Evolutionary conservation across 1,284 basidiomycete genomes (phyloP), one percentile per base, ranked within the genome.

Genomic region (Athelia psychrophila): DNA sequence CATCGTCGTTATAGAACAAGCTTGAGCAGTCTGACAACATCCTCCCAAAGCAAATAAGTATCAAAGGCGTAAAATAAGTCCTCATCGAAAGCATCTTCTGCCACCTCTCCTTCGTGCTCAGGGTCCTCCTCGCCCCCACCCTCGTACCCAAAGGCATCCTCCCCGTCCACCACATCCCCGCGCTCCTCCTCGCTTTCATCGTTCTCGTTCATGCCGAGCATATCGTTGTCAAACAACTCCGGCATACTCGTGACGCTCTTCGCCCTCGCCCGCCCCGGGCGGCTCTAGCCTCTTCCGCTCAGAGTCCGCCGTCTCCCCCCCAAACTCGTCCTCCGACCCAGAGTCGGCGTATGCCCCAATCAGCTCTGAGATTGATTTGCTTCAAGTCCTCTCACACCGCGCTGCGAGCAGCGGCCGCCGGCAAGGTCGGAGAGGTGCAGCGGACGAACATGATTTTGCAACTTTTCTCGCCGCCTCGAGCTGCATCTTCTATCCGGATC

Each of bases 201-300:
- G n/a, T 72, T 73, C 13, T 78, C 77, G 33, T 80, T 75, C 52
- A 78, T 66, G n/a, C 72, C 81, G 56, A 81, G 75, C 64, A 78
- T 69, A 47, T 83, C 73, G 56, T 73, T 71, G 27, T 72, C 81
- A 53, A 93, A 62, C 52, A 88, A 81, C 23, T 92, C 92, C 13
- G 92, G 92, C 88, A 94, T 93, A 60, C 88, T 92, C 32, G 81
- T 80, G 68, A 86, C 77, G 57, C 86, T 87, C 61, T 79, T 75
- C 51, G 80, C 74, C 57, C 84, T 71, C 47, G 64, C 58, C 51
- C 79, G 63, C 57, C 70, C 68, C 27, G n/a, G n/a, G 53, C 72
- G 64, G 48, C 63, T 60, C n/a, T n/a, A n/a, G n/a, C n/a, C n/a
- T n/a, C 54, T 69, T 70, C 50, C 70, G 64, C 56, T 67, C 58